Evolutionary conservation across 805 yeast genomes (phyloP), one percentile per base, ranked within the genome.

Genomic region (Jamesozyma jinghongensis): DNA sequence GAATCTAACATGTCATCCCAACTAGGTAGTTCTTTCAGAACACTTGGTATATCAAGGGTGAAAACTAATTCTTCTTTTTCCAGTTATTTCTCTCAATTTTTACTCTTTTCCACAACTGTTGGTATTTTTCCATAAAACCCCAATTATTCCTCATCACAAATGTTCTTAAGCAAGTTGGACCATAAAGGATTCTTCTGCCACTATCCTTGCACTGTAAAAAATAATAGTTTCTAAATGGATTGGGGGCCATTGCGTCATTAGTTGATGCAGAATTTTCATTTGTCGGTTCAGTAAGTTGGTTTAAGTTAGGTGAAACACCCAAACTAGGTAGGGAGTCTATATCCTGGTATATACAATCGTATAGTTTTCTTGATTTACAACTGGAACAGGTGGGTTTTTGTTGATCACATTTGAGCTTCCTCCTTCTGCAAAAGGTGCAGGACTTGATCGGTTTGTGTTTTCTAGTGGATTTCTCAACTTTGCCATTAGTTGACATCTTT

Each of bases 381-480:
- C 56, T 48, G 10, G 57, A 49, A 26, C 62, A 59, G 14, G 49
- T 42, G 4, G 63, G 62, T 33, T 44, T 49, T 28, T 29, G 33
- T 34, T 56, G 56, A 38, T 57, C 58, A 44, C 63, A 59, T 38
- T 54, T 54, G 25, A 57, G 41, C 37, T 59, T 57, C 17, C 62
- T 45, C 25, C 41, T 48, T 8, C 61, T 45, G 39, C 63, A 57
- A 36, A 55, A 56, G 7, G 40, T n/a, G 29, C 44, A 41, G 18
- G 44, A 41, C 22, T 25, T 41, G 12, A 41, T 33, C 3, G 40
- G 40, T 12, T 41, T 41, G 10, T 22, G 37, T 29, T 32, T 11
- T 17, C 14, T 35, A 6, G 26, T 16, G 17, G 6, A 14, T 8
- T 32, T 27, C 19, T 13, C 4, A 4, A 3, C 18, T 4, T 13